A percentile compares a stretch with the other conserved stretches of the same genome.
Evolutionary conservation across 1,284 basidiomycete species (phyloP).

Genomic region (Marasmius tenuissimus): DNA sequence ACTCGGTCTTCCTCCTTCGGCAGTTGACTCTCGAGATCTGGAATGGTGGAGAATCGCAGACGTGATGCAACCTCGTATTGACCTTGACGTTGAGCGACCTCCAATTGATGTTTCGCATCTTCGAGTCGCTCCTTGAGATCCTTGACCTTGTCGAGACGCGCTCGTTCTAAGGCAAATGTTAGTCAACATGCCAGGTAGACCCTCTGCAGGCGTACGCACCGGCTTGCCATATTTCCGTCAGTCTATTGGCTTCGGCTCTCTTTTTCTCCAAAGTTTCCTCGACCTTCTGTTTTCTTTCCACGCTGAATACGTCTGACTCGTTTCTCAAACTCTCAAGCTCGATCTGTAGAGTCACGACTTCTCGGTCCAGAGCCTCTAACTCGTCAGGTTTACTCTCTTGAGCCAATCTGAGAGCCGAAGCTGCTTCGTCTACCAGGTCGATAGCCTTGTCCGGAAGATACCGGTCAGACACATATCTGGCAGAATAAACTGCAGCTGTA

Average conservation of each 20-base stretch:
- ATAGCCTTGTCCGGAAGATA: conserved; percentile 91
- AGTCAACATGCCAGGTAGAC: neutral
- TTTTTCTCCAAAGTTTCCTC: conserved; percentile 63
- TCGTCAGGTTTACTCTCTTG: conserved; percentile 91
- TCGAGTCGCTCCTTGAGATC: conserved; percentile 80
- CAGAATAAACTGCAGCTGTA: conserved; percentile 81
- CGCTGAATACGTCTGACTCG: conserved; percentile 82
- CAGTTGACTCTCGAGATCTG: conserved; percentile 75
- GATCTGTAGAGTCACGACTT: conserved; percentile 87
- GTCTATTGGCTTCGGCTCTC: conserved; percentile 57
- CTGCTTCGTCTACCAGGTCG: conserved; percentile 89
- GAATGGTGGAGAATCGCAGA: conserved; percentile 83
- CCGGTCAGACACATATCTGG: conserved; percentile 84
- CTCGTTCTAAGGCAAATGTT: conserved; percentile 55
- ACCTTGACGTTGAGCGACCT: conserved; percentile 85
- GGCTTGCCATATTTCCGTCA: conserved; percentile 75
- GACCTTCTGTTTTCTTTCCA: conserved; percentile 69
- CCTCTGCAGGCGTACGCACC: conserved; percentile 36
- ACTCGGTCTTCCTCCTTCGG: conserved; percentile 57
- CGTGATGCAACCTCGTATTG: conserved; percentile 82
- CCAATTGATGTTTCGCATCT: conserved; percentile 81
- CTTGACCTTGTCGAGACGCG: conserved; percentile 77
- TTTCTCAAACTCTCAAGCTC: conserved; percentile 90
- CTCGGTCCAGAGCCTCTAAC: conserved; percentile 80
- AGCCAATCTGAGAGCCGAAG: conserved; percentile 83